Evolutionary conservation across 371 early-diverging fungal species (phyloP).

Genomic region (Lichtheimia ramosa): DNA sequence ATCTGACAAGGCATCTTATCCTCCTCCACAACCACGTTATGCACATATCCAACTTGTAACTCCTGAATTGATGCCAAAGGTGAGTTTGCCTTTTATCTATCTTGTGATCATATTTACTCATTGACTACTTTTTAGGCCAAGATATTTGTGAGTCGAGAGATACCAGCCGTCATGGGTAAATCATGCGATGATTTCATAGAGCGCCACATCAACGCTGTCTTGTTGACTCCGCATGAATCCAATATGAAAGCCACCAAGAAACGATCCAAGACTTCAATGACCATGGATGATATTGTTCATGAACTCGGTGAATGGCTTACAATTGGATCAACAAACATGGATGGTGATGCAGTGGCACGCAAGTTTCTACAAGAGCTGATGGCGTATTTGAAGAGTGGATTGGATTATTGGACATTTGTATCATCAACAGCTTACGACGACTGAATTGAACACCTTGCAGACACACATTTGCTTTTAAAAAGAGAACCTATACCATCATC

Average conservation of each 20-base stretch:
- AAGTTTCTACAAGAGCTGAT: slow-evolving; percentile 29
- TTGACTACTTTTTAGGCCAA: slow-evolving; percentile 9
- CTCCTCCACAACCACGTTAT: slow-evolving; percentile 21
- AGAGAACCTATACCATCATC: no score
- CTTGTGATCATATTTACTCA: not conserved
- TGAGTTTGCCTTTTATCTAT: not conserved
- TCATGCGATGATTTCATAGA: slow-evolving; percentile 25
- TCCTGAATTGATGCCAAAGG: slow-evolving; percentile 42
- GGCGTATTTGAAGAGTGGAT: slow-evolving; percentile 37
- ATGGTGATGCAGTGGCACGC: slow-evolving; percentile 13
- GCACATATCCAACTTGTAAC: slow-evolving; percentile 15
- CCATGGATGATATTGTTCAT: slow-evolving; percentile 28
- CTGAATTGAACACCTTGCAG: not conserved
- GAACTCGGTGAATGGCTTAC: slow-evolving; percentile 34
- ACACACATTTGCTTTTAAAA: not conserved
- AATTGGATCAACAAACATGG: not conserved
- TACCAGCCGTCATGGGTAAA: slow-evolving; percentile 26
- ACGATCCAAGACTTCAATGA: not conserved
- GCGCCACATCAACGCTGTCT: slow-evolving; percentile 27
- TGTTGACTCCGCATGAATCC: slow-evolving; percentile 28
- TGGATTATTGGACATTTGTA: slow-evolving; percentile 32
- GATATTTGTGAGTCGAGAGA: slow-evolving; percentile 30
- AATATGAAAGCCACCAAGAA: not conserved
- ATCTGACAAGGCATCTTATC: slow-evolving; percentile 12
- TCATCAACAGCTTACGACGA: slow-evolving; percentile 15